Evolutionary conservation across 495 filamentous ascomycete species (phyloP), one percentile per base, ranked within the genome.

Genomic region (Trichocladium antarcticum): DNA sequence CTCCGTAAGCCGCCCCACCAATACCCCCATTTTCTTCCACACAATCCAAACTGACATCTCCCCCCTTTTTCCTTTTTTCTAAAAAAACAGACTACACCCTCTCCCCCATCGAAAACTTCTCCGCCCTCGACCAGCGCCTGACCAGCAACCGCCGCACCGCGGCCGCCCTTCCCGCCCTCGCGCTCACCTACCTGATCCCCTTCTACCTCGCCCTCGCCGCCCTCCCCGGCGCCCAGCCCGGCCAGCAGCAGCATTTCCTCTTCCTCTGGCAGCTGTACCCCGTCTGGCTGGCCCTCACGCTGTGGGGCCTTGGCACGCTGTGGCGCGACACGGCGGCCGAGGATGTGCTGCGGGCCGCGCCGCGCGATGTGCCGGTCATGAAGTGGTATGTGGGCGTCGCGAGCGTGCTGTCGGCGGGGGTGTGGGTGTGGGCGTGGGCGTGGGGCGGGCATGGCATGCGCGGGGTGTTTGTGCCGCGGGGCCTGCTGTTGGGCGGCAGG

Each of bases 181-280:
- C 53, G 0, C 39, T 58, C 0, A 45, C 36, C 0, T 56, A 45
- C 41, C 47, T 51, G 22, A 6, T 51, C 24, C 58, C 58, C 19
- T 45, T 64, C 21, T 73, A 81, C 58, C 73, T 77, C 36, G 69
- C 80, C 55, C 78, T 76, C 65, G 77, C 77, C 10, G 70, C 57
- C 35, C 38, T 48, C n/a, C 5, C 15, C 15, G 3, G n/a, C 6
- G 22, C 42, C 17, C 51, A 54, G n/a, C n/a, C n/a, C n/a, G n/a
- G n/a, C n/a, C 27, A 29, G 27, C 5, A 29, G 27, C 27, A 29
- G 27, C 27, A 29, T 5, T 29, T 5, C 5, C 5, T 10, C 27
- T 58, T 34, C 16, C 5, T 43, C 22, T 54, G 51, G 56, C 51
- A 55, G 41, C 37, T 50, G 3, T 54, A 41, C 19, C 51, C 56